Evolutionary conservation across 2,329 filamentous ascomycete genomes (phyloP).

Genomic region (Dendryphion nanum): DNA sequence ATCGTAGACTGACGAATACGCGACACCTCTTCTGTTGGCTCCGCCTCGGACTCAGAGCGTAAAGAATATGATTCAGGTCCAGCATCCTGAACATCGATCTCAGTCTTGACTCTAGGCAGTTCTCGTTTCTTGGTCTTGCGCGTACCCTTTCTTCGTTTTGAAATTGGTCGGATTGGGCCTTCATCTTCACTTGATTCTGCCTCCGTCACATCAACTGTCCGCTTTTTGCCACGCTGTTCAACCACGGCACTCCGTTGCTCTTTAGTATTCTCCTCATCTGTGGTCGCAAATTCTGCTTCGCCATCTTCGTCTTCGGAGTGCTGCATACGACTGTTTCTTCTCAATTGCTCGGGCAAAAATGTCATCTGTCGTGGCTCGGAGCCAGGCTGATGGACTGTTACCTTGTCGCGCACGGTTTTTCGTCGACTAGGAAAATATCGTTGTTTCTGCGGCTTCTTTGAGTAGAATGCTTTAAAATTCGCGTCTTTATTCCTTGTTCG

Average conservation of each 20-base stretch:
- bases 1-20: conserved; percentile 34
- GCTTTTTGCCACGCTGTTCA: conserved; percentile 6
- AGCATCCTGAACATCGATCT: background rate
- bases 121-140: background rate
- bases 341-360: conserved; percentile 30
- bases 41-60: background rate
- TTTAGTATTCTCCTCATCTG: conserved; percentile 8
- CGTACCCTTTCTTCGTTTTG: conserved; percentile 19
- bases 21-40: conserved; percentile 2
- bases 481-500: conserved; percentile 24
- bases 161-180: conserved; percentile 1
- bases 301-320: conserved; percentile 14
- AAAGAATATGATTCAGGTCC: background rate
- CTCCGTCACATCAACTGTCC: conserved; percentile 1
- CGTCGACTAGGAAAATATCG: conserved; percentile 24
- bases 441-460: conserved; percentile 31
- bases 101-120: too few relatives aligned
- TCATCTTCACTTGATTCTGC: conserved; percentile 2
- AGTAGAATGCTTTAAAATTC: conserved; percentile 28
- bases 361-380: conserved; percentile 23
- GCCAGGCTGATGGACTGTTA: conserved; percentile 11
- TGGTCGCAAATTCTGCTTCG: conserved; percentile 7
- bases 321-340: conserved; percentile 6
- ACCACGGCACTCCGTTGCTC: background rate
- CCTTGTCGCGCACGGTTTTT: conserved; percentile 26